Conservation (phyloP, 257 asterid genomes). For the Ballota nigra region DNA sequence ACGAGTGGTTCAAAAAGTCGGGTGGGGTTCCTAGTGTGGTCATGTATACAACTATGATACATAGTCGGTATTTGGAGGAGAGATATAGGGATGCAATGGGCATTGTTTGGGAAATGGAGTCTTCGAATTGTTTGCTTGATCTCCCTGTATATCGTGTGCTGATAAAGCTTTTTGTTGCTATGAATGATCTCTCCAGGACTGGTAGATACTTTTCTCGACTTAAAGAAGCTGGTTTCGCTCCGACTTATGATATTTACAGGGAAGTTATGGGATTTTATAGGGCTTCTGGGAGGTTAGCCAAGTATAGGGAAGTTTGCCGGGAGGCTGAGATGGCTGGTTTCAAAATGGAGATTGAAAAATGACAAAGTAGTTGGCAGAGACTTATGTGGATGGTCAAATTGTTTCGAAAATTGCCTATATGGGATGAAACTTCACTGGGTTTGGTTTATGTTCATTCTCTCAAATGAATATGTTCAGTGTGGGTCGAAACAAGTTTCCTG, state of each 20-base stretch:
- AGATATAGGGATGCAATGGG: conserved; percentile 69
- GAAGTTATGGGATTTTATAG: conserved; percentile 42
- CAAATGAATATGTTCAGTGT: not conserved
- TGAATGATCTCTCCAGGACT: conserved; percentile 60
- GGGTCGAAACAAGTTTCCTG: not conserved
- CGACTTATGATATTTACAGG: conserved; percentile 60
- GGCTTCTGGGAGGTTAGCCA: conserved; percentile 67
- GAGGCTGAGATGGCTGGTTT: conserved; percentile 87
- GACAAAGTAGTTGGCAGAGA: no score
- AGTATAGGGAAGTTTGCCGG: conserved; percentile 54
- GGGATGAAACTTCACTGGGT: not conserved
- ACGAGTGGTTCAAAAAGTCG: conserved; percentile 62
- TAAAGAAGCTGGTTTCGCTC: conserved; percentile 69
- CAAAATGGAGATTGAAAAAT: conserved; percentile 22
- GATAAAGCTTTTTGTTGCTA: conserved; percentile 70
- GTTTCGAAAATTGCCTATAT: not conserved
- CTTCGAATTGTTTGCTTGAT: conserved; percentile 59
- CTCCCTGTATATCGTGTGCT: conserved; percentile 79
- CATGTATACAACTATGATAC: conserved; percentile 75
- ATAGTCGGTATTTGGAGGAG: conserved; percentile 52
- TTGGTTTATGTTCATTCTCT: not conserved
- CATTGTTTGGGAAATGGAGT: conserved; percentile 87
- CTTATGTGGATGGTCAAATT: not conserved
- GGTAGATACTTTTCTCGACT: conserved; percentile 62
- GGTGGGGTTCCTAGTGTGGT: conserved; percentile 57